Conservation (phyloP, 2,329 filamentous ascomycete genomes). For the Arthrobotrys entomopaga region DNA sequence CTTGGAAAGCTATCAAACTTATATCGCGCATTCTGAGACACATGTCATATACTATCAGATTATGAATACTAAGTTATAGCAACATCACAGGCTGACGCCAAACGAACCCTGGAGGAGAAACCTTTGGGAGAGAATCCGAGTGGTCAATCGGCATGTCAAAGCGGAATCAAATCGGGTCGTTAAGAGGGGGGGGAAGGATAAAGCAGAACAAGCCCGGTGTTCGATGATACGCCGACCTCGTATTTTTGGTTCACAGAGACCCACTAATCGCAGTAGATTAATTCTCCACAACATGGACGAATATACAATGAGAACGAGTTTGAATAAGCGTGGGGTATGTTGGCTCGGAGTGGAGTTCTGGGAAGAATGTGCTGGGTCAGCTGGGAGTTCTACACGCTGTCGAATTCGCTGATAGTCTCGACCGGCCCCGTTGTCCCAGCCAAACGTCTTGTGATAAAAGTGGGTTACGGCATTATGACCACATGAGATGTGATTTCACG, state of each 20-base stretch:
- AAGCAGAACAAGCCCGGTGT: not conserved
- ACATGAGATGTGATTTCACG: not conserved
- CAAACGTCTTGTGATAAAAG: conserved; percentile 1
- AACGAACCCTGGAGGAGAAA: conserved; percentile 7
- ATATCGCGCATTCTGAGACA: conserved; percentile 56
- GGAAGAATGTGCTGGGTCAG: conserved; percentile 9
- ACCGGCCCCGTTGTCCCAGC: too few species aligned
- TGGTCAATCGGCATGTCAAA: conserved; percentile 36
- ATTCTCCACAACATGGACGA: not conserved
- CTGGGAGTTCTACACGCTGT: conserved; percentile 1
- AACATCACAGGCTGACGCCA: conserved; percentile 19
- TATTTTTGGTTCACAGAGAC: conserved; percentile 34
- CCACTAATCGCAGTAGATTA: conserved; percentile 18
- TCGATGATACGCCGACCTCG: conserved; percentile 23
- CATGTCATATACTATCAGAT: conserved; percentile 41
- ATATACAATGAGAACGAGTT: conserved; percentile 7
- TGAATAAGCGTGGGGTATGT: conserved; percentile 34
- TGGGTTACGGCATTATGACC: conserved; percentile 1
- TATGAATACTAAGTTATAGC: conserved; percentile 11
- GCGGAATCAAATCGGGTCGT: conserved; percentile 11
- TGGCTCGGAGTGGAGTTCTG: conserved; percentile 11
- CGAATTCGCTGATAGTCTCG: not conserved
- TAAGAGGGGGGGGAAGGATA: not conserved
- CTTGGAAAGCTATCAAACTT: conserved; percentile 27
- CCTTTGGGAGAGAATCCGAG: conserved; percentile 34